Evolutionary conservation across 768 basidiomycete genomes (phyloP).

Genomic region (Coprinellus micaceus): DNA sequence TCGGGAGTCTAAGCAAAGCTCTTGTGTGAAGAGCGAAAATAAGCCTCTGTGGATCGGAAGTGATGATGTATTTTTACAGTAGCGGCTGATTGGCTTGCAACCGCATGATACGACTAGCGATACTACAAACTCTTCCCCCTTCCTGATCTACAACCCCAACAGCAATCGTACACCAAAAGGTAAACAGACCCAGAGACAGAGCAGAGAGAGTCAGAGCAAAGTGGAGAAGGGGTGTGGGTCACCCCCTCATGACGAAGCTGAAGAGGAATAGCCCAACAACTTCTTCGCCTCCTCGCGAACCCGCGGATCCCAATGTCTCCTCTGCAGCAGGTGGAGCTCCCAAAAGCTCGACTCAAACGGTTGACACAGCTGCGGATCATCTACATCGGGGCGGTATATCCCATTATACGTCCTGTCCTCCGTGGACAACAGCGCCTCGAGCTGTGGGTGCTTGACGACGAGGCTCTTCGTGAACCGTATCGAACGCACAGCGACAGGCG

Average conservation of each 20-base stretch:
- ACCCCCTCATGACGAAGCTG: conserved; percentile 20
- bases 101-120: no score
- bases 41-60: no score
- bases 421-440: conserved; percentile 81
- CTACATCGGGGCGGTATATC: conserved; percentile 77
- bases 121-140: no score
- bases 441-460: conserved; percentile 70
- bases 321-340: conserved; percentile 69
- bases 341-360: conserved; percentile 84
- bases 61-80: no score
- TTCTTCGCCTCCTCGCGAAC: conserved; percentile 66
- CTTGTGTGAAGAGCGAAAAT: background rate
- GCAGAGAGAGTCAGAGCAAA: no score
- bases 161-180: no score
- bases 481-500: conserved; percentile 57
- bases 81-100: no score
- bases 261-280: conserved; percentile 44
- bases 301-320: conserved; percentile 59
- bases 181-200: no score
- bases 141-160: no score
- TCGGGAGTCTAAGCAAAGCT: background rate
- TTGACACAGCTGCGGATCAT: conserved; percentile 82
- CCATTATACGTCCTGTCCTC: conserved; percentile 86
- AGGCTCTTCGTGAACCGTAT: conserved; percentile 72
- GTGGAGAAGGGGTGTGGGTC: background rate